A percentile compares a stretch with the other conserved stretches of the same genome.
These are phyloP conservation scores for Paramarasmius palmivorus DNA, from an alignment of 1,284 basidiomycete genomes.

Conservation along the genomic window DNA sequence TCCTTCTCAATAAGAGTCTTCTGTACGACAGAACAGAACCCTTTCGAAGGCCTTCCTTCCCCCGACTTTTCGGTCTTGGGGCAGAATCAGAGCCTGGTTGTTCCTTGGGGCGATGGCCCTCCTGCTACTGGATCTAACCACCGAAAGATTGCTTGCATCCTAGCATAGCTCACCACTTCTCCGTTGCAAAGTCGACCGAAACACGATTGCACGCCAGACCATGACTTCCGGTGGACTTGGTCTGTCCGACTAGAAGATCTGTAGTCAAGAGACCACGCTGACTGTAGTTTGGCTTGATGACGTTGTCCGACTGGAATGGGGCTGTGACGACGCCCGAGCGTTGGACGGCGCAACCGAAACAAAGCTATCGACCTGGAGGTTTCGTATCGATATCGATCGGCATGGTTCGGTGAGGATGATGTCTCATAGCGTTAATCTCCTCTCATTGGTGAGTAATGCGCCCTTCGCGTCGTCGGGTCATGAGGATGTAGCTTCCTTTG, in stretches of 20 bases:
- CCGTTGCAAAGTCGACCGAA: constrained; percentile 83
- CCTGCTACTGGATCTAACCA: constrained; percentile 46
- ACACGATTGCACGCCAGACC: constrained; percentile 71
- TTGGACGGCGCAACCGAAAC: constrained; percentile 18
- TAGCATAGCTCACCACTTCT: constrained; percentile 82
- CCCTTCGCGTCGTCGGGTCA: constrained; percentile 52
- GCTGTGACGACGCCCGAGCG: constrained; percentile 23
- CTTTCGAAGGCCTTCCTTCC: constrained; percentile 7
- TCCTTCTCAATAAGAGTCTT: constrained; percentile 7
- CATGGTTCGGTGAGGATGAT: constrained; percentile 22
- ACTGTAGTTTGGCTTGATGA: too few relatives aligned
- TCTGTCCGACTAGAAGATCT: constrained; percentile 64
- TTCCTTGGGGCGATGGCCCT: background rate
- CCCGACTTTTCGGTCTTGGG: background rate
- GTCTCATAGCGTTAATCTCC: constrained; percentile 26
- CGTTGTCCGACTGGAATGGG: constrained; percentile 28
- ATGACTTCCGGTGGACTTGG: constrained; percentile 88
- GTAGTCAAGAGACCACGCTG: constrained; percentile 28
- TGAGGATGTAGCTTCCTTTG: constrained; percentile 64
- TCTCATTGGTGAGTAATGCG: constrained; percentile 38
- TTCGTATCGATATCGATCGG: background rate
- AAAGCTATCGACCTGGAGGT: background rate
- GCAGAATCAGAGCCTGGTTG: background rate
- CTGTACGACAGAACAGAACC: background rate
- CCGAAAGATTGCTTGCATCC: constrained; percentile 80